Evolutionary conservation across 768 basidiomycete species (phyloP).

Genomic region (Trichaptum fuscoviolaceum): DNA sequence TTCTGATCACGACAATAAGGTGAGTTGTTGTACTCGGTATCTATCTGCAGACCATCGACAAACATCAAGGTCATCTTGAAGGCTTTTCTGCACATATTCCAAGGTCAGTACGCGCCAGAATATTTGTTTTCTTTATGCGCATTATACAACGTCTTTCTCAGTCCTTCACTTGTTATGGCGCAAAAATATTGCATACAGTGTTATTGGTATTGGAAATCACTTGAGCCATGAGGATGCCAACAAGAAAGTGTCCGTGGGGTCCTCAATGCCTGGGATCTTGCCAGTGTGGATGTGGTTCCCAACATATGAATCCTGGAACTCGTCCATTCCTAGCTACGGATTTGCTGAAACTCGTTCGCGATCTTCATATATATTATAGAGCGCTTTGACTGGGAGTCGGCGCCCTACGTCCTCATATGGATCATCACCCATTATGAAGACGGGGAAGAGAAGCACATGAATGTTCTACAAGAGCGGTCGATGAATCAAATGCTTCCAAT

Average conservation of each 20-base stretch:
- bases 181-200: background rate
- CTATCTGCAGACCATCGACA: background rate
- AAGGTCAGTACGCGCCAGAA: background rate
- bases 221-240: background rate
- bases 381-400: background rate
- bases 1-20: background rate
- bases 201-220: background rate
- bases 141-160: background rate
- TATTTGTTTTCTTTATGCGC: background rate
- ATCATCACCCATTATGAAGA: background rate
- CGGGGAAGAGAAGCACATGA: background rate
- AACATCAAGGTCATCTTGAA: background rate
- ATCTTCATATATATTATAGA: background rate
- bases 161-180: background rate
- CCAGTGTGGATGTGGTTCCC: background rate
- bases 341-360: background rate
- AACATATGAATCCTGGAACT: background rate
- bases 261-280: background rate
- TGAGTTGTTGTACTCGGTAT: background rate
- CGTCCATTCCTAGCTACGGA: background rate
- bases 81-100: background rate
- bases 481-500: background rate
- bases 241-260: background rate
- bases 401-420: background rate
- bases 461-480: background rate